Conservation (phyloP, 176 grass and related monocot species). For the Juncus effusus region DNA sequence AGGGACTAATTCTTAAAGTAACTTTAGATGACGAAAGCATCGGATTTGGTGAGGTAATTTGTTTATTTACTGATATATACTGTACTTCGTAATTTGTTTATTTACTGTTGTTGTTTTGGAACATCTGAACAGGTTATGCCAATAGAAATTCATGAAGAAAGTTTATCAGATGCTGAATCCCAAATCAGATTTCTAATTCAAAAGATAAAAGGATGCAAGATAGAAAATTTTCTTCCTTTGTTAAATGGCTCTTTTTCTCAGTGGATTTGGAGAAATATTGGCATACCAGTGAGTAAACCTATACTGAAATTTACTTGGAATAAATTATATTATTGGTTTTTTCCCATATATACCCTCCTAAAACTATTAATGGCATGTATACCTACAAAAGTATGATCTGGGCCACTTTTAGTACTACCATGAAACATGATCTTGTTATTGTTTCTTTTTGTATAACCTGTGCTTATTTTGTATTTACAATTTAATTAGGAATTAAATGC, state of each 20-base stretch:
- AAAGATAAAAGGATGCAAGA: constrained; percentile 57
- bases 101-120: neutral
- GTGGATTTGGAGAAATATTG: constrained; percentile 83
- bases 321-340: neutral
- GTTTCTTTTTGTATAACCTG: neutral
- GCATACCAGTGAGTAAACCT: constrained; percentile 58
- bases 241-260: constrained; percentile 83
- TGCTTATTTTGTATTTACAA: too few relatives aligned
- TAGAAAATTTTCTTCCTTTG: constrained; percentile 66
- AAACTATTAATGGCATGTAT: constrained; percentile 11
- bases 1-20: constrained; percentile 73
- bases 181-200: constrained; percentile 80
- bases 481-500: too few relatives aligned
- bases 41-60: constrained; percentile 73
- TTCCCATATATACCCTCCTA: neutral
- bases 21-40: constrained; percentile 45
- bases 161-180: constrained; percentile 82
- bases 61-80: neutral
- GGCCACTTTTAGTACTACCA: neutral
- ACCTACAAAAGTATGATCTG: neutral
- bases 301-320: neutral
- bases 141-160: constrained; percentile 89
- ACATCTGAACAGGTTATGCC: constrained; percentile 65
- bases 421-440: neutral
- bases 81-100: constrained; percentile 1